Evolutionary conservation across 2,329 filamentous ascomycete species (phyloP).

Genomic region (Huntiella abstrusa): DNA sequence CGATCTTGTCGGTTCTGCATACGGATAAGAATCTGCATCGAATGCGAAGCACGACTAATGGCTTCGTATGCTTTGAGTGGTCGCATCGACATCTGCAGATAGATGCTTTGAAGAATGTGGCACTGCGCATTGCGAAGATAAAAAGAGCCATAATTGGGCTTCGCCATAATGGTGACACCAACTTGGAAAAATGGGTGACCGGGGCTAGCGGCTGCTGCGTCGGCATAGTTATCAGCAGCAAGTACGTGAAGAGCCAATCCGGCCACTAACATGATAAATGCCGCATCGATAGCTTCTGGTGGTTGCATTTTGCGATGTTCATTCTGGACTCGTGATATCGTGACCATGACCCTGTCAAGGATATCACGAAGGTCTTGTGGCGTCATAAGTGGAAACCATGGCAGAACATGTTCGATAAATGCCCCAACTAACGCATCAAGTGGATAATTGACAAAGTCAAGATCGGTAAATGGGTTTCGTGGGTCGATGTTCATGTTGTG

Average conservation of each 20-base stretch:
- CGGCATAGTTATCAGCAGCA: constrained; percentile 4
- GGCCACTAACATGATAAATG: constrained; percentile 11
- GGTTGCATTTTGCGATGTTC: neutral
- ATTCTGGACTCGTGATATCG: neutral
- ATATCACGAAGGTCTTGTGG: constrained; percentile 9
- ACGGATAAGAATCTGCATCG: constrained; percentile 5
- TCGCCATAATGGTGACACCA: constrained; percentile 3
- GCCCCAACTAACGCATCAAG: constrained; percentile 12
- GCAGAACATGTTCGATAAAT: constrained; percentile 12
- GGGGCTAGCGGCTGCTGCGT: constrained; percentile 4
- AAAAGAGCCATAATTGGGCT: neutral
- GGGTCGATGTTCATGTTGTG: neutral
- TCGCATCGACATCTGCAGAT: constrained; percentile 12
- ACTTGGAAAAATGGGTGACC: constrained; percentile 12
- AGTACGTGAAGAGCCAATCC: constrained; percentile 11
- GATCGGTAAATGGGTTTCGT: neutral
- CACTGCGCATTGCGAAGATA: constrained; percentile 11
- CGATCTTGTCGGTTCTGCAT: constrained; percentile 5
- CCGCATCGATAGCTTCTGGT: constrained; percentile 7
- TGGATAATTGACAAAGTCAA: constrained; percentile 9
- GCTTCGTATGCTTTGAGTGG: constrained; percentile 13
- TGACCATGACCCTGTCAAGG: constrained; percentile 7
- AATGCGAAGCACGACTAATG: constrained; percentile 10
- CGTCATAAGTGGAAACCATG: constrained; percentile 14
- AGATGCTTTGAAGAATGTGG: constrained; percentile 12